Percentiles rank a stretch among this genome's conserved stretches.
These are phyloP conservation scores for Sugiyamaella marilandica DNA, from an alignment of 805 yeast species.

Conservation along the genomic window DNA sequence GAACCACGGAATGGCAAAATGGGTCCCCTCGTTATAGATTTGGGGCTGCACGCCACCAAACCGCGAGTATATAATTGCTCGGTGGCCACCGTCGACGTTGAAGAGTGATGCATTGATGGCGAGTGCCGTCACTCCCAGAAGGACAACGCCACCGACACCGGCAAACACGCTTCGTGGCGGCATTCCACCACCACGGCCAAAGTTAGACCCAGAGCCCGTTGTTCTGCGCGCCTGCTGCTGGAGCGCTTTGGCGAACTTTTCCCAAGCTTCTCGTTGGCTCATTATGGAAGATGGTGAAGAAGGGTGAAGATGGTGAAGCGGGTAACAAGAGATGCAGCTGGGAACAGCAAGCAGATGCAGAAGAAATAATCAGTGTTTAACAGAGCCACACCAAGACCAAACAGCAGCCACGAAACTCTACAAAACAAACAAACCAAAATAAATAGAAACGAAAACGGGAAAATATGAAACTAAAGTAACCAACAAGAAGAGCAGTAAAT, in stretches of 20 bases:
- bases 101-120: conserved; percentile 55
- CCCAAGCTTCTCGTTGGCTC: conserved; percentile 22
- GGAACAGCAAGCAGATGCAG: neutral
- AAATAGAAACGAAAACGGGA: too few relatives aligned
- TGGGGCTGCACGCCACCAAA: conserved; percentile 75
- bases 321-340: neutral
- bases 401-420: neutral
- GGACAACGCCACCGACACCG: conserved; percentile 57
- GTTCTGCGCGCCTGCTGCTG: conserved; percentile 22
- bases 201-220: conserved; percentile 10
- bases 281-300: conserved; percentile 6
- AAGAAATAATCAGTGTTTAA: neutral
- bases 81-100: conserved; percentile 97
- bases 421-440: neutral
- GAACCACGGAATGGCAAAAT: conserved; percentile 87
- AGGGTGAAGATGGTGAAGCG: neutral
- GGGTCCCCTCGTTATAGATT: conserved; percentile 92
- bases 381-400: neutral
- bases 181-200: conserved; percentile 36
- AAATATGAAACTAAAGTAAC: too few relatives aligned
- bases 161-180: conserved; percentile 53
- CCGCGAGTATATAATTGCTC: conserved; percentile 92
- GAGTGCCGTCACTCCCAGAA: conserved; percentile 55
- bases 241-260: conserved; percentile 20
- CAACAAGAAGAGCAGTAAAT: too few relatives aligned